These are phyloP conservation scores for Venturia pyrina DNA, from an alignment of 2,329 filamentous ascomycete genomes.

Conservation along the genomic window DNA sequence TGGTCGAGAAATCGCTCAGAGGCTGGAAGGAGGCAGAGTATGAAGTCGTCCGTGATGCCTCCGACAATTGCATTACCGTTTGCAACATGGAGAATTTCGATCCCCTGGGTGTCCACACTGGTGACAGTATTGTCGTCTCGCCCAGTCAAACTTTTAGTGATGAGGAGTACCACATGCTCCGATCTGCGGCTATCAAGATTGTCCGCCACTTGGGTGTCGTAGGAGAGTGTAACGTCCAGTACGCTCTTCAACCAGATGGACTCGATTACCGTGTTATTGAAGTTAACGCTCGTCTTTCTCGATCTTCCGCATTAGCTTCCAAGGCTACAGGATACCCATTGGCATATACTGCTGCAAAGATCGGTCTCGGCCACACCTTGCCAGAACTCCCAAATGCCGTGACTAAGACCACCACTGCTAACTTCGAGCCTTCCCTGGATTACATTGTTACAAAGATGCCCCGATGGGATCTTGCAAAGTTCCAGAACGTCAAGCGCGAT, in stretches of 20 bases:
- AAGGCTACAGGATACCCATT: constrained; percentile 97
- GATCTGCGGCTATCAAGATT: constrained; percentile 95
- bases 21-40: constrained; percentile 99
- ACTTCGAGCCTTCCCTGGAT: constrained; percentile 95
- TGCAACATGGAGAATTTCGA: constrained; percentile 99
- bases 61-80: constrained; percentile 98
- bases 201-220: constrained; percentile 94
- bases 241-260: constrained; percentile 90
- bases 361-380: constrained; percentile 88
- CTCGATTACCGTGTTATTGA: constrained; percentile 98
- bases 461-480: constrained; percentile 96
- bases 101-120: constrained; percentile 92
- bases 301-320: constrained; percentile 91
- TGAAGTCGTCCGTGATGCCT: constrained; percentile 91
- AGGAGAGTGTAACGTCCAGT: constrained; percentile 98
- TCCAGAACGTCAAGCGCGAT: constrained; percentile 95
- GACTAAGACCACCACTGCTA: constrained; percentile 96
- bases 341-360: constrained; percentile 96
- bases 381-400: constrained; percentile 96
- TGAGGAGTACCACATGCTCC: constrained; percentile 99
- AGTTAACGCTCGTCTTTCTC: constrained; percentile 95
- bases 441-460: constrained; percentile 99
- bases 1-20: constrained; percentile 97
- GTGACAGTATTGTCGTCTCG: constrained; percentile 96
- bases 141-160: constrained; percentile 95